Evolutionary conservation across 768 basidiomycete species (phyloP).

Genomic region (Mrakia blollopis): DNA sequence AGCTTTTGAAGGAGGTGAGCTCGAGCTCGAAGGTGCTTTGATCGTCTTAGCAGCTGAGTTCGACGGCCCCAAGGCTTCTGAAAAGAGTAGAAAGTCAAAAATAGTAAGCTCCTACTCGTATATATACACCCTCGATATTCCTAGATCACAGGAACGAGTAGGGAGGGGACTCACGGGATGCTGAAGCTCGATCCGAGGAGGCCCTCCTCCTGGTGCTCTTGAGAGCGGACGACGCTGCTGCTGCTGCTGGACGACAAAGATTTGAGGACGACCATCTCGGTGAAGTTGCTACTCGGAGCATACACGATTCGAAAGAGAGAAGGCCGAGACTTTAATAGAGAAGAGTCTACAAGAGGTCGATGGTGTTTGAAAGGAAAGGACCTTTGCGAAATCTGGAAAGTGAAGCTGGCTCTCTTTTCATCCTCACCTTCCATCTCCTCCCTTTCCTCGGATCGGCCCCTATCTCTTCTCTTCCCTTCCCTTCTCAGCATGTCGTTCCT

Average conservation of each 20-base stretch:
- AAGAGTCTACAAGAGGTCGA: background rate
- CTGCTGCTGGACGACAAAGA: background rate
- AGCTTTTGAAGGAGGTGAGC: no score
- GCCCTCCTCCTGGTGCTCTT: background rate
- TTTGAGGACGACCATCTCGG: background rate
- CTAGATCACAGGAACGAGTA: no score
- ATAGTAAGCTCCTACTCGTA: no score
- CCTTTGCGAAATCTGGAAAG: background rate
- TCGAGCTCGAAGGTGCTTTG: no score
- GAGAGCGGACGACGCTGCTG: background rate
- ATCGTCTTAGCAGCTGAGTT: no score
- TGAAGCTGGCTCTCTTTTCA: background rate
- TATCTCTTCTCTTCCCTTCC: background rate
- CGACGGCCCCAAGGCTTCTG: no score
- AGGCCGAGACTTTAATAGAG: background rate
- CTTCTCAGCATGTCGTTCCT: constrained; percentile 16
- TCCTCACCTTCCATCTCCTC: background rate
- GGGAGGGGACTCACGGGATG: no score
- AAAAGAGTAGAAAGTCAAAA: no score
- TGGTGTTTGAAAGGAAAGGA: background rate
- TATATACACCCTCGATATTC: no score
- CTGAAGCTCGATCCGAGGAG: background rate
- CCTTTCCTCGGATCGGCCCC: background rate
- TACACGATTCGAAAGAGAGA: background rate
- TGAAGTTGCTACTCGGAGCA: background rate